Conservation (phyloP, 2,329 filamentous ascomycete genomes). For the Dothideomycetes sp. region DNA sequence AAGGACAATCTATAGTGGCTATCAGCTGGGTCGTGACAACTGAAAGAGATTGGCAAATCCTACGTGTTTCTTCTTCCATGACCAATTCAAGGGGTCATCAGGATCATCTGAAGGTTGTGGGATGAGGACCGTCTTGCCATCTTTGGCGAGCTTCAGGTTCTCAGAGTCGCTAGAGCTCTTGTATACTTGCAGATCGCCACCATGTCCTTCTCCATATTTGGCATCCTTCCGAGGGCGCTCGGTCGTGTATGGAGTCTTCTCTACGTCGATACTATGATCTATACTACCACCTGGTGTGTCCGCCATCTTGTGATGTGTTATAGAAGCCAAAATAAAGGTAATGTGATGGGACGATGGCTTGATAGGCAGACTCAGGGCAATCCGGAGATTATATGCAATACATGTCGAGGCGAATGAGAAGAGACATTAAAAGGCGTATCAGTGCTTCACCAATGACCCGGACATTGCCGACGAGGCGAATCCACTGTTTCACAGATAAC, state of each 20-base stretch:
- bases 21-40: neutral
- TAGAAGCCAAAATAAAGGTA: no score
- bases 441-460: no score
- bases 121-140: slow-evolving; percentile 14
- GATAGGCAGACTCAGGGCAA: no score
- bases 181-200: neutral
- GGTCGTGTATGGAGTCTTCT: neutral
- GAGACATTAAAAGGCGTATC: no score
- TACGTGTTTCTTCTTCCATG: slow-evolving; percentile 16
- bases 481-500: no score
- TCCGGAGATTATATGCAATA: no score
- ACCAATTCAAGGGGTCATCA: slow-evolving; percentile 15
- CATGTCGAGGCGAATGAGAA: no score
- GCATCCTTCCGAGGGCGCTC: neutral
- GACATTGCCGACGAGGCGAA: no score
- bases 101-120: slow-evolving; percentile 14
- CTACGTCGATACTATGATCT: neutral
- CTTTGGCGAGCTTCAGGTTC: neutral
- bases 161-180: neutral
- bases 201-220: neutral
- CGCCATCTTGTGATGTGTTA: no score
- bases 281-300: neutral
- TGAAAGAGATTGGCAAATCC: slow-evolving; percentile 15
- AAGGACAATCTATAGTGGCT: slow-evolving; percentile 9
- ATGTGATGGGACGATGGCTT: no score